These are phyloP conservation scores for Phlyctochytrium arcticum DNA, from an alignment of 192 early-diverging fungal species.

Conservation along the genomic window DNA sequence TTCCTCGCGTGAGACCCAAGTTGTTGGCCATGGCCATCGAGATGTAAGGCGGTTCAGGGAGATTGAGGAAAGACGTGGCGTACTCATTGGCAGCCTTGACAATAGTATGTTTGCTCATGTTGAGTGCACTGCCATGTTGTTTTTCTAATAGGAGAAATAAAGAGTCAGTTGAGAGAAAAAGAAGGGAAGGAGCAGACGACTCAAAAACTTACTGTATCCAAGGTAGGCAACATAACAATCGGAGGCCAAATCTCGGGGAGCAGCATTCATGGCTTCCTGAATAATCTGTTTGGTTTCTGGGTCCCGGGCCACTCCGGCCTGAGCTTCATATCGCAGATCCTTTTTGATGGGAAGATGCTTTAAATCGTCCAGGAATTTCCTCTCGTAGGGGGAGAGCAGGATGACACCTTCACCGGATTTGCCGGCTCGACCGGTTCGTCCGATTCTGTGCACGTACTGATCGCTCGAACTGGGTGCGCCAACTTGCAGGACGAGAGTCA, in stretches of 20 bases:
- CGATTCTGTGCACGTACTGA: constrained; percentile 94
- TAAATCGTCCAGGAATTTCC: constrained; percentile 57
- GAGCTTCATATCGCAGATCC: constrained; percentile 1
- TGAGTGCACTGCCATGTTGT: neutral
- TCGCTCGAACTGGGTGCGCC: constrained; percentile 78
- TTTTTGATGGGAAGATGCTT: constrained; percentile 22
- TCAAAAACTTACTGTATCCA: constrained; percentile 52
- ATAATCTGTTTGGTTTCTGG: constrained; percentile 20
- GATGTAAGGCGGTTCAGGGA: constrained; percentile 16
- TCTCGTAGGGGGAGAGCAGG: constrained; percentile 75
- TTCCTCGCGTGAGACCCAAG: constrained; percentile 16
- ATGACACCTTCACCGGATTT: constrained; percentile 83
- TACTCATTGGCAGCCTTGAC: constrained; percentile 22
- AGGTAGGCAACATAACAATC: constrained; percentile 59
- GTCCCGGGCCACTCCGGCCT: neutral
- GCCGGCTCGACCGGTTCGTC: constrained; percentile 94
- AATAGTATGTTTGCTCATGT: constrained; percentile 12
- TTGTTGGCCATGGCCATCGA: neutral
- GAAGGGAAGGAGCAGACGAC: neutral
- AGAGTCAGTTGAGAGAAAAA: neutral
- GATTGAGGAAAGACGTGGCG: constrained; percentile 16
- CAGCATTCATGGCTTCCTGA: constrained; percentile 35
- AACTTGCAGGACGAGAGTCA: constrained; percentile 84
- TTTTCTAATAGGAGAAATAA: constrained; percentile 2
- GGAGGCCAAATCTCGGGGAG: constrained; percentile 34